These are phyloP conservation scores for Neurospora sp. DNA, from an alignment of 495 filamentous ascomycete species.

Conservation along the genomic window DNA sequence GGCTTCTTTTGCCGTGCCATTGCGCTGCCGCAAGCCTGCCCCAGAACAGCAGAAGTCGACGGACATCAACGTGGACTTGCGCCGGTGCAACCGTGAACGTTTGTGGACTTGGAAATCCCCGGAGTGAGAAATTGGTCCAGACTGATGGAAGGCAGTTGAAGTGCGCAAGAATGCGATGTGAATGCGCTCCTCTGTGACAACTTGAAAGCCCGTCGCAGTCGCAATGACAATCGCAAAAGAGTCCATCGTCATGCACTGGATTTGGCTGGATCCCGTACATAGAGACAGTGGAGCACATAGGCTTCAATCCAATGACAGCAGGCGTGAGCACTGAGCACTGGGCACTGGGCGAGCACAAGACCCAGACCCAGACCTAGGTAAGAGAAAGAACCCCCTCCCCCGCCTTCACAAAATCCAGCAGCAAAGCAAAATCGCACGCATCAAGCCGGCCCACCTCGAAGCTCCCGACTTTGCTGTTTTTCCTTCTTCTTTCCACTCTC, in stretches of 20 bases:
- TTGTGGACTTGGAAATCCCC: neutral
- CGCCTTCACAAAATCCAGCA: conserved; percentile 31
- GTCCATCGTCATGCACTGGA: neutral
- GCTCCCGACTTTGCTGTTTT: conserved; percentile 8
- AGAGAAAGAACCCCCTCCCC: conserved; percentile 28
- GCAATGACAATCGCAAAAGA: neutral
- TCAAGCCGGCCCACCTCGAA: neutral
- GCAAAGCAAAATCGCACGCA: conserved; percentile 19
- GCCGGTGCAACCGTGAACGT: neutral
- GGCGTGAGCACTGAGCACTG: neutral
- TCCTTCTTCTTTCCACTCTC: conserved; percentile 5
- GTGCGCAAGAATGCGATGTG: neutral
- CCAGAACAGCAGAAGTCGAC: neutral
- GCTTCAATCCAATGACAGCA: neutral
- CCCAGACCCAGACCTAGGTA: conserved; percentile 4
- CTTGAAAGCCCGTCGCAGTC: neutral
- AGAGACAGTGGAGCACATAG: neutral
- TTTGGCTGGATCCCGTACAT: neutral
- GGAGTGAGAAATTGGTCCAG: neutral
- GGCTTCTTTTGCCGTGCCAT: neutral
- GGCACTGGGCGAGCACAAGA: neutral
- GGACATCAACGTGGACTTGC: neutral
- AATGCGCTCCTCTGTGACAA: neutral
- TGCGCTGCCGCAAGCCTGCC: neutral
- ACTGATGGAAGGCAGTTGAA: neutral